Evolutionary conservation across 2,329 filamentous ascomycete genomes (phyloP), one percentile per base, ranked within the genome.

Genomic region (Exophiala viscosa): DNA sequence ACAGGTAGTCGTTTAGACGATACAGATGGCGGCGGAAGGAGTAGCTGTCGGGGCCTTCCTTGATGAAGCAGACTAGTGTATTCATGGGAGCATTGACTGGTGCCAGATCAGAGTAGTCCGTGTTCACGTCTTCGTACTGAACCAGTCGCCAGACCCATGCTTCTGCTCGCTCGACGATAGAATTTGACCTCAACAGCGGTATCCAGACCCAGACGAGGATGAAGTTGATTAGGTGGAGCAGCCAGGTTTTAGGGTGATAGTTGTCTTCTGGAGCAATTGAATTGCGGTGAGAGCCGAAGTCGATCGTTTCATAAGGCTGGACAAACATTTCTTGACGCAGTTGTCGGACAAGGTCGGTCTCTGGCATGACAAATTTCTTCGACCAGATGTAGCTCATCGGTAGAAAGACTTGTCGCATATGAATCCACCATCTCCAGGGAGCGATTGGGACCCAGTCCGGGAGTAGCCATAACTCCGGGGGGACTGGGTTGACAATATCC

Each of bases 341-440:
- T 50, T 83, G 81, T 17, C 81, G 80, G 46, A 87, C 88, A 2
- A 95, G 68, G 3, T 86, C 81, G 36, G 88, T 92, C 61, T 87
- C 78, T 13, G 89, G 87, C 60, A 86, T 87, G 23, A 78, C 80
- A 84, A 89, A 96, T 58, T 79, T 79, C 73, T 87, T 90, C 0
- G 90, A 95, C 75, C 87, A 96, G 38, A 97, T 70, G 66, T 87
- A 96, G 0, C 87, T 84, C 90, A 97, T 96, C 4, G 91, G 87
- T 44, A 96, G 69, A 65, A 92, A 96, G n/a, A 99, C 91, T 70
- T 88, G 84, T n/a, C 93, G 89, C 70, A 96, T 96, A 64, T 99
- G 93, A 64, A 97, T 88, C 92, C 91, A 96, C 91, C 92, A 96
- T 60, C 90, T 78, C 90, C 90, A 95, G 0, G 92, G 92, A 4